Percentiles rank a stretch among this genome's conserved stretches.
Evolutionary conservation across 2,329 filamentous ascomycete genomes (phyloP).

Genomic region (Clonostachys chloroleuca): DNA sequence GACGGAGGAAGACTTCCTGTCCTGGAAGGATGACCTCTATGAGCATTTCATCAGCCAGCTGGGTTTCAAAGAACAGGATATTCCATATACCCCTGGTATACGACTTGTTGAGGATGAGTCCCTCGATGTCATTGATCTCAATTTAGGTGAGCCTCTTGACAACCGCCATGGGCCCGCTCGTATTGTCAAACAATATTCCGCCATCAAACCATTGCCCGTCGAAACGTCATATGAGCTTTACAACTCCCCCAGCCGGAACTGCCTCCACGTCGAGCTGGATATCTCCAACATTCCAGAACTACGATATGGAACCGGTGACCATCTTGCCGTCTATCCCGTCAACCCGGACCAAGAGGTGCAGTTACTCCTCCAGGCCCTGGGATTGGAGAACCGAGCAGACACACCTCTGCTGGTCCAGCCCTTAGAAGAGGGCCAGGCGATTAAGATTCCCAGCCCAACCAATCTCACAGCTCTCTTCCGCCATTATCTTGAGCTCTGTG

Average conservation of each 20-base stretch:
- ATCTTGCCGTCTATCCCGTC: slow-evolving; percentile 30
- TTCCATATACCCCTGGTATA: neutral
- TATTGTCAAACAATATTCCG: neutral
- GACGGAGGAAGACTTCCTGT: slow-evolving; percentile 1
- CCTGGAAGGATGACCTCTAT: neutral
- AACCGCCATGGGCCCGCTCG: neutral
- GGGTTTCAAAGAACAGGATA: neutral
- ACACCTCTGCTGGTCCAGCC: neutral
- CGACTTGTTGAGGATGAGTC: neutral
- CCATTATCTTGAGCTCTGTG: slow-evolving; percentile 38
- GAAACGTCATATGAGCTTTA: slow-evolving; percentile 47
- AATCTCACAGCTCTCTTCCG: slow-evolving; percentile 30
- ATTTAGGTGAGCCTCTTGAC: neutral
- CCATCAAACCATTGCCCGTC: neutral
- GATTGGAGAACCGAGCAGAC: slow-evolving; percentile 2
- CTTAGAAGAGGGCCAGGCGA: slow-evolving; percentile 7
- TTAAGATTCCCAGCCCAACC: slow-evolving; percentile 29
- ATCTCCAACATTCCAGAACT: slow-evolving; percentile 16
- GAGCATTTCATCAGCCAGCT: neutral
- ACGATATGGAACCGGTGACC: slow-evolving; percentile 31
- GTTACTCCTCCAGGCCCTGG: slow-evolving; percentile 18
- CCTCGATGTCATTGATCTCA: neutral
- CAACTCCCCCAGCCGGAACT: slow-evolving; percentile 15
- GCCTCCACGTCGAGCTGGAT: slow-evolving; percentile 28
- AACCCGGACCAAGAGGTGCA: slow-evolving; percentile 27